Evolutionary conservation across 371 early-diverging fungal species (phyloP), one percentile per base, ranked within the genome.

Genomic region (Mucor ambiguus): DNA sequence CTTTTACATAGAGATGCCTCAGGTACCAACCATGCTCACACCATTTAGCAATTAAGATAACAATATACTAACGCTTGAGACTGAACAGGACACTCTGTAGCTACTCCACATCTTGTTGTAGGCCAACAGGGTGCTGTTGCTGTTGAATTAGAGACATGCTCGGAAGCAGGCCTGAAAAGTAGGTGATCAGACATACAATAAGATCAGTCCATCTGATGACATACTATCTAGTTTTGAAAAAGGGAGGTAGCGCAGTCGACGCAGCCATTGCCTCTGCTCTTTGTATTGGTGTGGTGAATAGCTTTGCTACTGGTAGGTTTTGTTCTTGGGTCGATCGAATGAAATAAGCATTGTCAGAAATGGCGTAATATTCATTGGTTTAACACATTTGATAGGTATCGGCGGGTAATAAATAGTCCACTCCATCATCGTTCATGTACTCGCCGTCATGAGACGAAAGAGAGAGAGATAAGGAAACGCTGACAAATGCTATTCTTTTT

Each of bases 211-310:
- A 37, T 37, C 37, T 37, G 37, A 37, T 14, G 37, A 37, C 14
- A 14, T 37, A 14, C 16, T 1, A 37, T 22, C 8, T 58, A 87
- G 90, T 95, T 2, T 75, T 99, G 38, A 86, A 92, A 66, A 85
- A 88, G 12, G 98, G 98, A 20, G 99, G 99, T 16, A 93, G 90
- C 63, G 98, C 99, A 9, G 92, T 98, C 0, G 99, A 99, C 85
- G 92, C 98, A 3, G 95, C 97, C 5, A 90, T 99, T 59, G 96
- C 98, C 4, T 84, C 97, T 35, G 87, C 95, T 24, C 76, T 99
- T 11, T 98, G 97, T 73, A 88, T 98, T 58, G 99, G 99, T 24
- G 89, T 94, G 11, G 87, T 98, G 41, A 96, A 99, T 77, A 86
- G 88, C 20, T 98, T 96, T 85, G 90, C 96, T 12, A 89, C 95